These are phyloP conservation scores for Fusarium dimerum DNA, from an alignment of 2,329 filamentous ascomycete species.

Conservation along the genomic window DNA sequence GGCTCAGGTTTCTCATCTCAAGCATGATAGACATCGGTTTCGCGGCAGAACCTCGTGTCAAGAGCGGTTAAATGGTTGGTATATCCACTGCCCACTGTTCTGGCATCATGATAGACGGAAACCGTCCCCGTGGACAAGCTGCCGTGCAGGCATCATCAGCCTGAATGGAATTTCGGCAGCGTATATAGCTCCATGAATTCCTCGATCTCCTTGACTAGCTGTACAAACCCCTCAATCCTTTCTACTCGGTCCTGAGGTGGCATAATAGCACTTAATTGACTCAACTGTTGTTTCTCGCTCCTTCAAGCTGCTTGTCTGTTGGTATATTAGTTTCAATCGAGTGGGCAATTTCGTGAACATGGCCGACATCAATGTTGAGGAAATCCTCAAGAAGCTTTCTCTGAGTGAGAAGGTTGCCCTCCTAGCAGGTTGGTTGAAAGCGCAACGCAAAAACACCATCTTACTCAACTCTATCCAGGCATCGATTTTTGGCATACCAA, in stretches of 20 bases:
- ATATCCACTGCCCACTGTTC: slow-evolving; percentile 14
- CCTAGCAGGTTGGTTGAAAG: slow-evolving; percentile 44
- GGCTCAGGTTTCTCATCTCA: background rate
- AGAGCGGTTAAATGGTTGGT: slow-evolving; percentile 10
- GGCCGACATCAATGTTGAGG: slow-evolving; percentile 56
- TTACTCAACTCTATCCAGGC: slow-evolving; percentile 37
- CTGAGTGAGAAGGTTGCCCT: slow-evolving; percentile 55
- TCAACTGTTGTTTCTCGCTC: background rate
- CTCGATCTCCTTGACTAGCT: background rate
- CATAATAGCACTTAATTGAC: slow-evolving; percentile 9
- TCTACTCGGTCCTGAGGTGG: background rate
- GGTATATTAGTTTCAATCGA: background rate
- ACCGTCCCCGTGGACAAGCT: slow-evolving; percentile 4
- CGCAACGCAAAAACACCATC: background rate
- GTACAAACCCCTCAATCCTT: background rate
- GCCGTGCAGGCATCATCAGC: slow-evolving; percentile 14
- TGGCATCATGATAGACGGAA: slow-evolving; percentile 21
- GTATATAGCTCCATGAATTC: background rate
- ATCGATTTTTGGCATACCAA: slow-evolving; percentile 72
- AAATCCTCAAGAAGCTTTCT: slow-evolving; percentile 54
- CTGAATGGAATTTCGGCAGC: slow-evolving; percentile 8
- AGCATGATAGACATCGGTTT: background rate
- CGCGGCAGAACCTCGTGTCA: slow-evolving; percentile 11
- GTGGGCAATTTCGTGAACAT: slow-evolving; percentile 29
- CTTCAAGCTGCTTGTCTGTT: background rate